These are phyloP conservation scores for Dissophora globulifera DNA, from an alignment of 192 early-diverging fungal species.

Conservation along the genomic window DNA sequence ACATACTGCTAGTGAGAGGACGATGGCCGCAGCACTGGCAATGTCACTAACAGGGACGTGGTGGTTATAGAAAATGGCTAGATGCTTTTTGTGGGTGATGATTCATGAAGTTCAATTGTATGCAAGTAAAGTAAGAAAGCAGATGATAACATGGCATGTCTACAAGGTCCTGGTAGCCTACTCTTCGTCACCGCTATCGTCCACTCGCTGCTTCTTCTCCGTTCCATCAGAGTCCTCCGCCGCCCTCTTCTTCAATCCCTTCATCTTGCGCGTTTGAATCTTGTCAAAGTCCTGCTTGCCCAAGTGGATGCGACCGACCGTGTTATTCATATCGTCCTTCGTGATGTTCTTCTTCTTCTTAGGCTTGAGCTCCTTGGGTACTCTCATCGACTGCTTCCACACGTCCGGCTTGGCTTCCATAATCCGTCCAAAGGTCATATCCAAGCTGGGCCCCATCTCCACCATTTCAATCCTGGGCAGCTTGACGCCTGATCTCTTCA, in stretches of 20 bases:
- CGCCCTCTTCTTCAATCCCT: constrained; percentile 84
- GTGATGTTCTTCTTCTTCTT: constrained; percentile 95
- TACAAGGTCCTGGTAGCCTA: too few species aligned
- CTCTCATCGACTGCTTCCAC: constrained; percentile 82
- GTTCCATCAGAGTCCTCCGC: constrained; percentile 46
- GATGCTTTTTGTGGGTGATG: too few species aligned
- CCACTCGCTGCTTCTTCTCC: constrained; percentile 56
- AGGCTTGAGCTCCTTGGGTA: constrained; percentile 88
- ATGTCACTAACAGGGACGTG: too few species aligned
- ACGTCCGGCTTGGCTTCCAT: constrained; percentile 79
- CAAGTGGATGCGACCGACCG: constrained; percentile 91
- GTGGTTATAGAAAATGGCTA: too few species aligned
- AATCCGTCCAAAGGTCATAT: constrained; percentile 82
- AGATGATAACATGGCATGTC: too few species aligned
- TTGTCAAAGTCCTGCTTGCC: constrained; percentile 90
- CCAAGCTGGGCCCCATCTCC: constrained; percentile 93
- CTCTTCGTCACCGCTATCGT: constrained; percentile 53
- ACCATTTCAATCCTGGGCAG: constrained; percentile 90
- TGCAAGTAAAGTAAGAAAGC: too few species aligned
- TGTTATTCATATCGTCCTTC: constrained; percentile 90
- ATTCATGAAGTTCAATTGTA: too few species aligned
- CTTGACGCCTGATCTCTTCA: constrained; percentile 90
- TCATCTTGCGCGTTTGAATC: constrained; percentile 99
- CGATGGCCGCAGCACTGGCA: too few species aligned
- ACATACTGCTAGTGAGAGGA: too few species aligned